phyloP scores from a whole-genome alignment of 306 rosid genomes.

The Benincasa hispida region DNA sequence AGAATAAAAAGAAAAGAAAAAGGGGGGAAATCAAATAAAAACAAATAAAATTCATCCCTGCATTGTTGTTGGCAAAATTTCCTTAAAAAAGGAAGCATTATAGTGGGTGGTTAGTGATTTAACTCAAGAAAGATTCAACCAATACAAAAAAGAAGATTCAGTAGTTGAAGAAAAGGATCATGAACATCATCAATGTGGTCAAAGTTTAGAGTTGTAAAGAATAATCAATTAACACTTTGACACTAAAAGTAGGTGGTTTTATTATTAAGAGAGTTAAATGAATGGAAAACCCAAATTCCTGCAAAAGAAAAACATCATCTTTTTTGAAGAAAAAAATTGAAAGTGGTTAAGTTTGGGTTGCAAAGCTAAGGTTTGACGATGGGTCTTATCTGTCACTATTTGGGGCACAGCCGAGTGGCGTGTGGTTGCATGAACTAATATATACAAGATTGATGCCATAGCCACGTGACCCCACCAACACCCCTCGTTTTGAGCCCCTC shows the following conservation, averaged over 20 bases:
- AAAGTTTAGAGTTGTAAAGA: not conserved
- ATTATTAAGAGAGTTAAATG: no score
- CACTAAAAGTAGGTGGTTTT: no score
- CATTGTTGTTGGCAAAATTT: not conserved
- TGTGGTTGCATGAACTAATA: not conserved
- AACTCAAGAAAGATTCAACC: not conserved
- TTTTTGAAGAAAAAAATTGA: not conserved
- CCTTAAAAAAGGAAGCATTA: not conserved
- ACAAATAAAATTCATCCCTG: not conserved
- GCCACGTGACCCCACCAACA: constrained; percentile 3
- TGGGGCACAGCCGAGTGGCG: constrained; percentile 3
- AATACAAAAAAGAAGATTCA: not conserved
- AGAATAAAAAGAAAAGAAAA: not conserved
- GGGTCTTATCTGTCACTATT: not conserved
- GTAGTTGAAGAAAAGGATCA: not conserved
- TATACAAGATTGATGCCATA: not conserved
- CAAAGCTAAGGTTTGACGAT: not conserved
- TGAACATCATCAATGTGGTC: not conserved
- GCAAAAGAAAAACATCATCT: not conserved
- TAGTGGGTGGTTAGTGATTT: not conserved
- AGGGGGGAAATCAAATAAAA: not conserved
- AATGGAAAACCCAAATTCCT: not conserved
- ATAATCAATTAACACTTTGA: no score
- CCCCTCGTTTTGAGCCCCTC: not conserved
- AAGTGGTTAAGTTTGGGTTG: not conserved